Percentiles rank a stretch among this genome's conserved stretches.
Evolutionary conservation across 2,329 filamentous ascomycete species (phyloP).

Genomic region (Aureobasidium zeae): DNA sequence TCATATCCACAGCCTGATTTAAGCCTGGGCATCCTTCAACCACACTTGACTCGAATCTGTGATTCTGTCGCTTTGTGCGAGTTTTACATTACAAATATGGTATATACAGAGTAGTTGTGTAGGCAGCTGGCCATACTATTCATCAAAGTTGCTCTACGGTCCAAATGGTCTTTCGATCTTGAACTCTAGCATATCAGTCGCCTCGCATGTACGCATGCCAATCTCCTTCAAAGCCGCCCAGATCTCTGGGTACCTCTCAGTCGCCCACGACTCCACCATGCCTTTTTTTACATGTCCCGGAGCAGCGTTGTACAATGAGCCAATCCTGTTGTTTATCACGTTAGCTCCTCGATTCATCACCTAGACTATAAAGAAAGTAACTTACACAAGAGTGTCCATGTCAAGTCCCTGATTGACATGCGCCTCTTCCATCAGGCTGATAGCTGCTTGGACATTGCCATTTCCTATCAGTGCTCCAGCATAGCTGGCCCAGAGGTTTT

Average conservation of each 20-base stretch:
- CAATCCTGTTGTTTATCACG: slow-evolving; percentile 47
- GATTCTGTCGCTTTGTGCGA: too few species aligned
- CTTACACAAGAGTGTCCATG: slow-evolving; percentile 64
- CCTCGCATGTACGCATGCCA: slow-evolving; percentile 27
- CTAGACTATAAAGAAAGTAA: slow-evolving; percentile 24
- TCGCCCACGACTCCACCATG: slow-evolving; percentile 66
- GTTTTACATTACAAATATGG: too few species aligned
- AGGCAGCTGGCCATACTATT: neutral
- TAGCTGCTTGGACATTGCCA: slow-evolving; percentile 58
- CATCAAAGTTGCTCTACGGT: slow-evolving; percentile 16
- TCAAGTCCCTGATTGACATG: slow-evolving; percentile 55
- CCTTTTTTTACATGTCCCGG: slow-evolving; percentile 50
- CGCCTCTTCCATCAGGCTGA: slow-evolving; percentile 57
- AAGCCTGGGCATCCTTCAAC: too few species aligned
- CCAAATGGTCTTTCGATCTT: slow-evolving; percentile 22
- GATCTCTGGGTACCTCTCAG: slow-evolving; percentile 53
- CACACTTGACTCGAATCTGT: too few species aligned
- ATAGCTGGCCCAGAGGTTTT: slow-evolving; percentile 65
- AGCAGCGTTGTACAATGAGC: slow-evolving; percentile 67
- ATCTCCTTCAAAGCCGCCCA: slow-evolving; percentile 59
- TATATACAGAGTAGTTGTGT: too few species aligned
- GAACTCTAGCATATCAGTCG: slow-evolving; percentile 19
- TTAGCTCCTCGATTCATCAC: too few species aligned
- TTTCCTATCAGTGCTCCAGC: slow-evolving; percentile 66
- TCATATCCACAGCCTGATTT: too few species aligned